Conservation (phyloP, 2,329 filamentous ascomycete genomes). For the Xylaria sp. region DNA sequence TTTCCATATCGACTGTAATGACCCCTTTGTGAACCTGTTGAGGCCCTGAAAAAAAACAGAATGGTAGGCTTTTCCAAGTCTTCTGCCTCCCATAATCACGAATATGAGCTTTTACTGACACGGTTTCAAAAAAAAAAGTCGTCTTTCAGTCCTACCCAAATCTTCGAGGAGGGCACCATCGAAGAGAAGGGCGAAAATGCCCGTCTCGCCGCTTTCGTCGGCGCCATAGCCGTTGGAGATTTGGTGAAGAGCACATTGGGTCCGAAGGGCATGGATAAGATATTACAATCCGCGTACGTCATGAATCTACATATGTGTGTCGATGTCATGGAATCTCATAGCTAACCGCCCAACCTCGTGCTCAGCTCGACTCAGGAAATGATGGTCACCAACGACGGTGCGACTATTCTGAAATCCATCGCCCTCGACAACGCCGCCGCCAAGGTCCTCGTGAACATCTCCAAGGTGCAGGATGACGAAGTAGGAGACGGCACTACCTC, state of each 20-base stretch:
- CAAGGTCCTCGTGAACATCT: constrained; percentile 98
- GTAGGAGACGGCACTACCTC: constrained; percentile 98
- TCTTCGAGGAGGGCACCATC: constrained; percentile 95
- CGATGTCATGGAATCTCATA: background rate
- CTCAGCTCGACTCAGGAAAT: constrained; percentile 91
- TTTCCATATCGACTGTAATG: constrained; percentile 13
- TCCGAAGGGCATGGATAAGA: constrained; percentile 99
- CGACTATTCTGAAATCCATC: constrained; percentile 97
- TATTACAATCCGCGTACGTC: constrained; percentile 90
- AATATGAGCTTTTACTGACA: constrained; percentile 28
- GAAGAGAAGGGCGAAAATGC: constrained; percentile 99
- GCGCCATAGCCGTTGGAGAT: constrained; percentile 96
- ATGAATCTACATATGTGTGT: background rate
- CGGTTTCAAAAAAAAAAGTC: constrained; percentile 51
- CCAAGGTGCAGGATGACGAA: constrained; percentile 98
- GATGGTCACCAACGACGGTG: constrained; percentile 98
- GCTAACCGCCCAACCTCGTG: constrained; percentile 19
- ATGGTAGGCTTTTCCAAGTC: constrained; percentile 33
- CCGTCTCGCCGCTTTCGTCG: constrained; percentile 96
- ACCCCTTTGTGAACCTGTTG: background rate
- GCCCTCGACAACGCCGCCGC: constrained; percentile 98
- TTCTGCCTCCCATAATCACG: background rate
- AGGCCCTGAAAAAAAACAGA: constrained; percentile 13
- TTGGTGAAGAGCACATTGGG: constrained; percentile 97
- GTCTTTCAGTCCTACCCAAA: constrained; percentile 90